Evolutionary conservation across 148 eudicot species (phyloP).

Genomic region (Fallopia convolvulus): DNA sequence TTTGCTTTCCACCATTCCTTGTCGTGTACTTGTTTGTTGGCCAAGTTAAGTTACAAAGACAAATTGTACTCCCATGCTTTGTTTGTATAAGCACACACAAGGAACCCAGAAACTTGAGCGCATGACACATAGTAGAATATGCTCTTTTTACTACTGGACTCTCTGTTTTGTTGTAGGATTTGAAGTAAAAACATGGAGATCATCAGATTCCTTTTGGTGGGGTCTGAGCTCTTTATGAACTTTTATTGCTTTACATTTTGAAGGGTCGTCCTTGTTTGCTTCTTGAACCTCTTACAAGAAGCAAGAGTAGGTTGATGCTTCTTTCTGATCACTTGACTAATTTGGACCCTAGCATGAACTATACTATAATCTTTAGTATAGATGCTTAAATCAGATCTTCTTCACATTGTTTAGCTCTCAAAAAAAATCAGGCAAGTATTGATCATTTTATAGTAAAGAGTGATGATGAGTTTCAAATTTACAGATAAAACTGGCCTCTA

Average conservation of each 20-base stretch:
- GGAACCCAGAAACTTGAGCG: background rate
- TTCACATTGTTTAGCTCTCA: no score
- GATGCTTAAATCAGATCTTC: no score
- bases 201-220: no score
- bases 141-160: background rate
- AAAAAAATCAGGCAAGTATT: no score
- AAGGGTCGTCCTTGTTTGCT: background rate
- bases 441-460: no score
- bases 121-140: background rate
- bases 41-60: background rate
- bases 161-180: background rate
- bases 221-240: no score
- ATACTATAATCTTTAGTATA: no score
- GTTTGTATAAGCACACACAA: background rate
- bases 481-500: conserved; percentile 96
- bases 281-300: no score
- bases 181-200: no score
- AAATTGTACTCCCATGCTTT: background rate
- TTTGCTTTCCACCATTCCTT: background rate
- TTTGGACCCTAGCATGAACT: no score
- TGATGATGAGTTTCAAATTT: background rate
- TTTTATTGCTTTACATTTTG: no score
- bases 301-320: background rate
- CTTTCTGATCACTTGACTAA: background rate
- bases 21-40: background rate